Evolutionary conservation across 1,284 basidiomycete genomes (phyloP).

Genomic region (Tylopilus orsonianus): DNA sequence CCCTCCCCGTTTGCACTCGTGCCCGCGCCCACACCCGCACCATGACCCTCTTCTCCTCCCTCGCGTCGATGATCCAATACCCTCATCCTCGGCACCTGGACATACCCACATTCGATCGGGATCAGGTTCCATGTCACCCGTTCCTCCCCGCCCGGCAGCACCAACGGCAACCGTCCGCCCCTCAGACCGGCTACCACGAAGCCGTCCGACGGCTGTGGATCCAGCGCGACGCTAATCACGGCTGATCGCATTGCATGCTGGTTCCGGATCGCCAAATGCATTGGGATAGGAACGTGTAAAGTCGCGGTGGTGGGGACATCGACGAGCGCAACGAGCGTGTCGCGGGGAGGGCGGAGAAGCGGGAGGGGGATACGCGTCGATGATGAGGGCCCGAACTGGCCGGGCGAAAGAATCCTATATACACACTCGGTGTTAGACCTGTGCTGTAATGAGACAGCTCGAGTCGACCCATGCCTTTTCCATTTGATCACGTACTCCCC

Average conservation of each 20-base stretch:
- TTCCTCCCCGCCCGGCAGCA: conserved; percentile 71
- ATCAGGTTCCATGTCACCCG: conserved; percentile 63
- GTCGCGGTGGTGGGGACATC: conserved; percentile 57
- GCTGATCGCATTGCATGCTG: conserved; percentile 60
- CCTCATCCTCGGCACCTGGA: conserved; percentile 56
- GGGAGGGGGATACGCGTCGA: conserved; percentile 60
- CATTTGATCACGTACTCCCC: conserved; percentile 64
- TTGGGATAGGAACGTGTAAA: conserved; percentile 57
- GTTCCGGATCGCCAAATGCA: conserved; percentile 66
- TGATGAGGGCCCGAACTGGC: conserved; percentile 43
- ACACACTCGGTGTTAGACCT: neutral
- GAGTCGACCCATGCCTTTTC: conserved; percentile 52
- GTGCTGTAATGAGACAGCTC: no score
- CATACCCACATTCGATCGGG: conserved; percentile 69
- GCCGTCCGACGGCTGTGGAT: conserved; percentile 57
- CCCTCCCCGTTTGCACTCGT: conserved; percentile 17
- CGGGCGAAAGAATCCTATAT: conserved; percentile 33
- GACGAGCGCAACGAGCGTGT: conserved; percentile 64
- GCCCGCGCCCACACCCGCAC: conserved; percentile 34
- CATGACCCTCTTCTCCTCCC: conserved; percentile 23
- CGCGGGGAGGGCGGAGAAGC: conserved; percentile 52
- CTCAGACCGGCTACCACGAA: conserved; percentile 75
- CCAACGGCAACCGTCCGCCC: conserved; percentile 58
- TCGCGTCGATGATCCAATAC: conserved; percentile 54
- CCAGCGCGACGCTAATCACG: conserved; percentile 59